Conservation (phyloP, 768 basidiomycete genomes). For the Pleurotus tuber-regium region DNA sequence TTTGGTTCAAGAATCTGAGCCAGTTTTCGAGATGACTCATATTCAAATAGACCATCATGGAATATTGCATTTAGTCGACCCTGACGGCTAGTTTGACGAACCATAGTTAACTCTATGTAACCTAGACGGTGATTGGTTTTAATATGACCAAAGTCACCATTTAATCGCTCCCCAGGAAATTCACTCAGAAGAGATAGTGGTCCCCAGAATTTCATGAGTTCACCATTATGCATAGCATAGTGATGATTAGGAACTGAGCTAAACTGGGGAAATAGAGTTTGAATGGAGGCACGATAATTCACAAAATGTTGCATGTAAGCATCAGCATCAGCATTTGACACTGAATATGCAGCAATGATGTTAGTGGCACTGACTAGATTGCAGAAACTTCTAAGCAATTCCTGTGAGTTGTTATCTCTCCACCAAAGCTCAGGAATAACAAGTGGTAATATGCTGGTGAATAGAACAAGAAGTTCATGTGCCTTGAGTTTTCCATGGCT, state of each 20-base stretch:
- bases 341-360: constrained; percentile 22
- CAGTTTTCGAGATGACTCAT: not conserved
- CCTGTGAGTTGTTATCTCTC: constrained; percentile 2
- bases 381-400: constrained; percentile 20
- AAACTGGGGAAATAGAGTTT: constrained; percentile 19
- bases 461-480: constrained; percentile 24
- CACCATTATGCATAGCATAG: constrained; percentile 30
- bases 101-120: constrained; percentile 14
- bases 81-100: constrained; percentile 10
- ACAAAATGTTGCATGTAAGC: constrained; percentile 20
- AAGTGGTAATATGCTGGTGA: constrained; percentile 25
- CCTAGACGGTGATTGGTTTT: constrained; percentile 21
- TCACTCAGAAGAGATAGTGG: constrained; percentile 26
- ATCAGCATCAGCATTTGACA: constrained; percentile 20
- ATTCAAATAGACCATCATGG: not conserved
- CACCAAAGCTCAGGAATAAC: constrained; percentile 28
- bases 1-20: constrained; percentile 10
- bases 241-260: constrained; percentile 29
- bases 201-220: constrained; percentile 28
- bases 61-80: constrained; percentile 8
- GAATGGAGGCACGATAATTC: constrained; percentile 18
- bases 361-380: constrained; percentile 24
- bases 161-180: constrained; percentile 27
- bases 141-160: constrained; percentile 24
- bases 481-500: constrained; percentile 33